These are phyloP conservation scores for Trichomonascaceae sp. DNA, from an alignment of 1,139 yeast genomes.

Conservation along the genomic window DNA sequence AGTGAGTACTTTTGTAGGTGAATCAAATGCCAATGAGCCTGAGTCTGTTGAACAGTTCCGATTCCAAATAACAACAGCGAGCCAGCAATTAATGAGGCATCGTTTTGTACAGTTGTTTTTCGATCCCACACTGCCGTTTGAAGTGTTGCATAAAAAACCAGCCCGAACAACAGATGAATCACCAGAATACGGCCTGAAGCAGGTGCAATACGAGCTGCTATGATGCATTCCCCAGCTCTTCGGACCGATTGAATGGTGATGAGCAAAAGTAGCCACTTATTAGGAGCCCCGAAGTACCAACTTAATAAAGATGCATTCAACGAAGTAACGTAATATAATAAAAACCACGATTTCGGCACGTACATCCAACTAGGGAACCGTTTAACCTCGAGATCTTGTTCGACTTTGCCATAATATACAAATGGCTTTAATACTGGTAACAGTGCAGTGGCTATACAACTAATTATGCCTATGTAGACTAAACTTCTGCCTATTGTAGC, in stretches of 20 bases:
- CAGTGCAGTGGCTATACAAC: conserved; percentile 23
- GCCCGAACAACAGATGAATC: conserved; percentile 70
- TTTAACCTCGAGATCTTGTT: conserved; percentile 11
- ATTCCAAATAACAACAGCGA: conserved; percentile 31
- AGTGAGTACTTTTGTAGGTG: conserved; percentile 56
- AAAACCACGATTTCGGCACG: conserved; percentile 47
- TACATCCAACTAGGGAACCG: conserved; percentile 11
- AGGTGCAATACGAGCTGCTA: conserved; percentile 43
- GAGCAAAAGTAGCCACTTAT: conserved; percentile 13
- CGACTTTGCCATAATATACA: conserved; percentile 26
- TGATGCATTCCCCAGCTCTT: conserved; percentile 55
- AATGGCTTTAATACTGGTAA: conserved; percentile 20
- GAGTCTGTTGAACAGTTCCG: conserved; percentile 51
- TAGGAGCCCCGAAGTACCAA: conserved; percentile 3
- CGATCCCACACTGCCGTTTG: conserved; percentile 22
- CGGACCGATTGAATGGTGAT: conserved; percentile 55
- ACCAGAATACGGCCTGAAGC: conserved; percentile 56
- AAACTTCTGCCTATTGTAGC: not conserved
- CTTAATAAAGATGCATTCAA: conserved; percentile 13
- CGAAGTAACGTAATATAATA: conserved; percentile 37
- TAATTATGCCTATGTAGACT: conserved; percentile 1
- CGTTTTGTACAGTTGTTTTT: not conserved
- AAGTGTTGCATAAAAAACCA: conserved; percentile 52
- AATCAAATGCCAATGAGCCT: conserved; percentile 57
- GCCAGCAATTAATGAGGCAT: not conserved